Percentiles rank a stretch among this genome's conserved stretches.
These are phyloP conservation scores for Hypoxylon rickii DNA, from an alignment of 495 filamentous ascomycete genomes.

Conservation along the genomic window DNA sequence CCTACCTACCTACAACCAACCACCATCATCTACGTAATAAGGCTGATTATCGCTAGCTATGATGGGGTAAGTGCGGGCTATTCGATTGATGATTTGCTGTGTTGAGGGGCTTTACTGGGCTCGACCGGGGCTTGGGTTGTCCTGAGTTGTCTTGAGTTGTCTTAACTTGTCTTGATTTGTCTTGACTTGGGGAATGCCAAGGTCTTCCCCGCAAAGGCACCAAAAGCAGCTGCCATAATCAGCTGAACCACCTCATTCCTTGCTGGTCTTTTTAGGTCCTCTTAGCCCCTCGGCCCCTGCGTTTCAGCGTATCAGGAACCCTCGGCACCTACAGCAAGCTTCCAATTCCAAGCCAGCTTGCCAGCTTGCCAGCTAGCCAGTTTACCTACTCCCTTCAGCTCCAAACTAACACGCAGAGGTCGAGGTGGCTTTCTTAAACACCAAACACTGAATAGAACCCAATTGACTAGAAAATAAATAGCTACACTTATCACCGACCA, in stretches of 20 bases:
- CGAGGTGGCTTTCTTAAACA: neutral
- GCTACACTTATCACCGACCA: constrained; percentile 7
- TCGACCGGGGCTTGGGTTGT: no score
- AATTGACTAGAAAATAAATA: neutral
- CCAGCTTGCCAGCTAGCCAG: neutral
- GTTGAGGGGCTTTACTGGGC: no score
- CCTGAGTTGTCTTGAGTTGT: no score
- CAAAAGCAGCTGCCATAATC: constrained; percentile 1
- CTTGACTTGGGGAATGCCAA: constrained; percentile 13
- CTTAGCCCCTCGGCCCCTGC: neutral
- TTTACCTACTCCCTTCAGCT: neutral
- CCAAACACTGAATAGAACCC: no score
- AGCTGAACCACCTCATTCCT: neutral
- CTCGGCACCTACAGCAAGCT: constrained; percentile 18
- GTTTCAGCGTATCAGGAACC: constrained; percentile 33
- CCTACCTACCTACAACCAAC: no score
- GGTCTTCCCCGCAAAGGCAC: constrained; percentile 22
- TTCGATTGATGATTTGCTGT: neutral
- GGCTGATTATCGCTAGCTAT: constrained; percentile 17
- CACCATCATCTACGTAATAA: constrained; percentile 28
- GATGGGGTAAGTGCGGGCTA: constrained; percentile 22
- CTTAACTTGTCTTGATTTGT: neutral
- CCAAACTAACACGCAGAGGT: no score
- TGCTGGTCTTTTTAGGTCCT: neutral
- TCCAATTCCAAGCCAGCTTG: neutral